Evolutionary conservation across 1,284 basidiomycete species (phyloP), one percentile per base, ranked within the genome.

Genomic region (Cerrena zonata): DNA sequence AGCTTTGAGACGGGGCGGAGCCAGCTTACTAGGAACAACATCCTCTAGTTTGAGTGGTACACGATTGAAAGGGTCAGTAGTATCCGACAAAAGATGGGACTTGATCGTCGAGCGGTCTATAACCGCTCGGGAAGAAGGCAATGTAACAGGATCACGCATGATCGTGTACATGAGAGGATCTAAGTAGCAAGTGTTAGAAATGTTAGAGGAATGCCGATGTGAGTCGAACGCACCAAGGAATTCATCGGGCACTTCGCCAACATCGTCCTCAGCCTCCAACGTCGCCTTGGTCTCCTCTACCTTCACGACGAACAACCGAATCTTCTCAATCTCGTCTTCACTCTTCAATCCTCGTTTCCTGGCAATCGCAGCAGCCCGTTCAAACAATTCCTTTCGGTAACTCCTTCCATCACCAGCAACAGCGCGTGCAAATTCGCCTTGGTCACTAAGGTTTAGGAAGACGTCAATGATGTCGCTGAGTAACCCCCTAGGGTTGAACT

Each of bases 101-200:
- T 97, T 96, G 74, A 99, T 99, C 1, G 95, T 99, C 1, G 89
- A 80, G 37, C 90, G 82, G 67, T 99, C 96, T 43, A 99, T 69
- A 24, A 90, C 78, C 0, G 84, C 75, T 49, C 77, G 80, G 2
- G 94, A 97, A 0, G 89, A 84, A 0, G 96, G 96, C 45, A 99
- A 69, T 39, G 84, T 82, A 53, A 99, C 95, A 1, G 96, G 96
- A 65, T 99, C 93, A 52, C 85, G 86, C 96, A 99, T 99, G 51
- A 99, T 64, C 1, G 91, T 93, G 58, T 82, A 89, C 86, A 96
- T 94, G 56, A 97, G 73, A 1, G 93, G 91, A 67, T 96, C 93
- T 95, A 59, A 4, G 52, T 18, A 18, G 25, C n/a, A 11, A 12
- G 27, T 21, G 62, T 5, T 7, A 15, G 7, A 34, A 7, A 42